Conservation (phyloP, 176 grass and related monocot species). For the Rhynchospora tenuis region DNA sequence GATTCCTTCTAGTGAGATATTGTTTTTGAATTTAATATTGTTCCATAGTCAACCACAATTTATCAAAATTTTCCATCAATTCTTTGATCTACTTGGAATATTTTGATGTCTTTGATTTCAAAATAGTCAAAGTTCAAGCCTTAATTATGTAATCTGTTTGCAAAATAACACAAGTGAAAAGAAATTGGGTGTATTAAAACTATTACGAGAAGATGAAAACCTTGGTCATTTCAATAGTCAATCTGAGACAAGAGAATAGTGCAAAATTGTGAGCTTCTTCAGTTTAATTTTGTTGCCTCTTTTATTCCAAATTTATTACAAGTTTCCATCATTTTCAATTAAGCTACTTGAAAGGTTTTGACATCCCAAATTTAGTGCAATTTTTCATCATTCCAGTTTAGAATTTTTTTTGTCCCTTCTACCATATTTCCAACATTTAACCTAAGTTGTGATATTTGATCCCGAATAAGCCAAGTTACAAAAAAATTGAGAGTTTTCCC, state of each 20-base stretch:
- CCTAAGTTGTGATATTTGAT: not conserved
- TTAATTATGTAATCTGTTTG: not conserved
- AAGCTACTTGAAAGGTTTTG: no score
- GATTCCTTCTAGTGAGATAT: not conserved
- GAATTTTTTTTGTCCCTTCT: not conserved
- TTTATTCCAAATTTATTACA: not conserved
- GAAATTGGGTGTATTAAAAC: not conserved
- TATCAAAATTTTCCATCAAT: not conserved
- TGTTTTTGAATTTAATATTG: not conserved
- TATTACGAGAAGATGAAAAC: not conserved
- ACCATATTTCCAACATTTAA: not conserved
- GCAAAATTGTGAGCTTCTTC: not conserved
- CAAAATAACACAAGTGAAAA: not conserved
- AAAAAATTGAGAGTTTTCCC: not conserved
- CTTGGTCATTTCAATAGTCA: not conserved
- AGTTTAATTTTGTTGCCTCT: not conserved
- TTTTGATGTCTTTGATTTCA: not conserved
- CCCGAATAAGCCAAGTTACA: not conserved
- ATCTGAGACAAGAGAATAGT: not conserved
- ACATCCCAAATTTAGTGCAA: not conserved
- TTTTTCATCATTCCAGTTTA: not conserved
- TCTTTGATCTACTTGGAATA: not conserved
- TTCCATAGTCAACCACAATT: conserved; percentile 2
- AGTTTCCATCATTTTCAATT: not conserved
- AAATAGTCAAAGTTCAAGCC: not conserved